Conservation (phyloP, 768 basidiomycete species). For the Suillus fuscotomentosus region DNA sequence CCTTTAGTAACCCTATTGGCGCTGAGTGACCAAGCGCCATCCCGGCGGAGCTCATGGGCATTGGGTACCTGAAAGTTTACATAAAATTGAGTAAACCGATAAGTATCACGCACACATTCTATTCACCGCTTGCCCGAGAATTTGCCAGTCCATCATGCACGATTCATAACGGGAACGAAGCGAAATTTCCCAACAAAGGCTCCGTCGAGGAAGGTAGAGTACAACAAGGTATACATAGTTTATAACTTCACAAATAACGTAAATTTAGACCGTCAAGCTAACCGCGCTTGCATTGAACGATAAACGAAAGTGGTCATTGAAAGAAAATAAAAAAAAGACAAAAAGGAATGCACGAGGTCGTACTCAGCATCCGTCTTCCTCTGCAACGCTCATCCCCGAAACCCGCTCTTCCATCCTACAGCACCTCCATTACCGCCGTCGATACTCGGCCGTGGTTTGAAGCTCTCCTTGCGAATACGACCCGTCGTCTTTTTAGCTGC, state of each 20-base stretch:
- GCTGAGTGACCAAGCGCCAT: background rate
- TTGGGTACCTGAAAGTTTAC: too few relatives aligned
- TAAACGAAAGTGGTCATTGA: background rate
- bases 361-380: slow-evolving; percentile 45
- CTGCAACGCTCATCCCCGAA: slow-evolving; percentile 38
- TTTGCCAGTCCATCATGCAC: background rate
- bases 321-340: background rate
- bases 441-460: slow-evolving; percentile 76
- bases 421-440: slow-evolving; percentile 37
- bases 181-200: background rate
- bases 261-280: background rate
- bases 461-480: slow-evolving; percentile 70
- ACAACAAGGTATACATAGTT: slow-evolving; percentile 2
- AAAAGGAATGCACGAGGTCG: background rate
- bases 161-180: background rate
- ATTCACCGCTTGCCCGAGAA: too few relatives aligned
- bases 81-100: too few relatives aligned
- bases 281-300: background rate
- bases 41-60: background rate
- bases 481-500: slow-evolving; percentile 42
- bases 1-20: too few relatives aligned
- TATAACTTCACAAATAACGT: background rate
- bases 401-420: slow-evolving; percentile 23
- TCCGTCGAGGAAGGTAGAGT: background rate
- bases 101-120: too few relatives aligned